phyloP scores from a whole-genome alignment of 305 asterid genomes.

The Fraxinus paxiana region DNA sequence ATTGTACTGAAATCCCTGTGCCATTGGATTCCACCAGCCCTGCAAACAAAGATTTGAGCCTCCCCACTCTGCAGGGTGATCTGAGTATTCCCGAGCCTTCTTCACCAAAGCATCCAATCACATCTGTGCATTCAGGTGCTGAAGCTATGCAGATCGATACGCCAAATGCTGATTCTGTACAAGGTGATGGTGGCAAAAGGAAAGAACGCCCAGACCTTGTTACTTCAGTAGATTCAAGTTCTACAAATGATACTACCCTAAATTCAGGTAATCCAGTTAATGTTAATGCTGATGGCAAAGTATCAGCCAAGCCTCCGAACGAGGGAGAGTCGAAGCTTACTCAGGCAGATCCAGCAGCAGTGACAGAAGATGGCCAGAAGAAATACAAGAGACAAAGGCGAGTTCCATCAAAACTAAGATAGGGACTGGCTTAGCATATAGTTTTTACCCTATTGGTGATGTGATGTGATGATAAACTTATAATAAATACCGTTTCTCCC shows the following conservation, averaged over 20 bases:
- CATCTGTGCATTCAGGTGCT: constrained; percentile 22
- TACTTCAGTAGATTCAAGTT: constrained; percentile 9
- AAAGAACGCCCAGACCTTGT: constrained; percentile 26
- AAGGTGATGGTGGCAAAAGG: constrained; percentile 32
- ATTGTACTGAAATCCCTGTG: constrained; percentile 21
- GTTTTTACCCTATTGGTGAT: not conserved
- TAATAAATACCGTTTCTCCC: not conserved
- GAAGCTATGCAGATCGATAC: constrained; percentile 19
- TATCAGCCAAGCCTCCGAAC: constrained; percentile 17
- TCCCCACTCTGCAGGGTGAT: constrained; percentile 22
- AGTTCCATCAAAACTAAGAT: constrained; percentile 6
- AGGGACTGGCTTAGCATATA: not conserved
- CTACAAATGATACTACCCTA: constrained; percentile 13
- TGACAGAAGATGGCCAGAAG: constrained; percentile 39
- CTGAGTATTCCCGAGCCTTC: constrained; percentile 12
- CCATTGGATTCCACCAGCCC: constrained; percentile 23
- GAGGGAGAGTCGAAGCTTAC: constrained; percentile 29
- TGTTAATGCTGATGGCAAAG: constrained; percentile 22
- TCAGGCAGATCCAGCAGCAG: constrained; percentile 22
- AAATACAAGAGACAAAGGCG: constrained; percentile 50
- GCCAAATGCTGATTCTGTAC: constrained; percentile 16
- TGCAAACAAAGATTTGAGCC: constrained; percentile 16
- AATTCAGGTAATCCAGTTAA: constrained; percentile 23
- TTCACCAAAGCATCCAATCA: constrained; percentile 11
- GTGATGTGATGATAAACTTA: not conserved